These are phyloP conservation scores for Talaromyces adpressus DNA, from an alignment of 495 filamentous ascomycete species.

Conservation along the genomic window DNA sequence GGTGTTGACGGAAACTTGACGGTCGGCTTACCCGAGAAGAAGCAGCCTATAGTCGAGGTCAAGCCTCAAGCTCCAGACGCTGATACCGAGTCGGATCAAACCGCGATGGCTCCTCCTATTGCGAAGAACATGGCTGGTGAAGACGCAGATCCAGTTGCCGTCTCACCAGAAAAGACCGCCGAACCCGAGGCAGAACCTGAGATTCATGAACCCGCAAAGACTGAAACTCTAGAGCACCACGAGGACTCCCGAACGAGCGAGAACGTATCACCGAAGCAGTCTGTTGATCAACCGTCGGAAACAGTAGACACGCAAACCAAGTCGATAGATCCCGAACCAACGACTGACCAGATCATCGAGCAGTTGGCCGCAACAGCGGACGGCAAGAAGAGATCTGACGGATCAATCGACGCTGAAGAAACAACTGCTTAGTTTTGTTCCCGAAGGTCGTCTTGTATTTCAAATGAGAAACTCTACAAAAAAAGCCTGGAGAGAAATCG, in stretches of 20 bases:
- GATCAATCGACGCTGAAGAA: constrained; percentile 10
- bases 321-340: constrained; percentile 4
- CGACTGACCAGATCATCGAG: constrained; percentile 19
- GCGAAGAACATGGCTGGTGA: constrained; percentile 54
- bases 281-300: constrained; percentile 3
- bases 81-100: constrained; percentile 17
- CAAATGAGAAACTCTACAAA: background rate
- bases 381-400: constrained; percentile 26
- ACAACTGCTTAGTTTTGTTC: background rate
- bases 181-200: constrained; percentile 4
- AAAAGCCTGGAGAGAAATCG: background rate
- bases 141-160: constrained; percentile 28
- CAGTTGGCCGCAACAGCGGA: constrained; percentile 22
- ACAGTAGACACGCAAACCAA: background rate
- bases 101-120: constrained; percentile 27
- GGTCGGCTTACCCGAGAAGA: constrained; percentile 24
- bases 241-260: background rate
- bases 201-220: background rate
- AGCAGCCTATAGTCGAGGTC: constrained; percentile 9
- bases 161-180: constrained; percentile 2
- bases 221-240: constrained; percentile 1
- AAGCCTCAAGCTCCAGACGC: constrained; percentile 21
- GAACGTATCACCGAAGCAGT: constrained; percentile 7
- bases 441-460: background rate
- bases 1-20: constrained; percentile 37